Conservation (phyloP, 495 filamentous ascomycete genomes). For the Staphylotrichum longicolle region DNA sequence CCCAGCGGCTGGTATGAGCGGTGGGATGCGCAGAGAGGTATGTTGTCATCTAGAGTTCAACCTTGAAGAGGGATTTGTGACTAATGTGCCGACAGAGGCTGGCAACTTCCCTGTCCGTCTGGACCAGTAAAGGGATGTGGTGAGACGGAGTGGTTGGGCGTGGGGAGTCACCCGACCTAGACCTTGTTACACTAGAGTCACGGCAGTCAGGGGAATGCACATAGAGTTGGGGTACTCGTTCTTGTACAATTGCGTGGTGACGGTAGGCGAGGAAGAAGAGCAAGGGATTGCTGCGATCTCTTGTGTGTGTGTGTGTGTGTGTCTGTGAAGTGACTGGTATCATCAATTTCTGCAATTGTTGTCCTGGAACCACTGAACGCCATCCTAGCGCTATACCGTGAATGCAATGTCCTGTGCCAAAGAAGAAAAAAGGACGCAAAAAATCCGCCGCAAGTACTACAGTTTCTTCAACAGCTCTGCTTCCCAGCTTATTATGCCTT, state of each 20-base stretch:
- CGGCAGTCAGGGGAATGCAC: constrained; percentile 30
- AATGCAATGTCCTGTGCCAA: neutral
- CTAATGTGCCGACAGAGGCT: constrained; percentile 59
- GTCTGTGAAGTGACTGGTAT: constrained; percentile 8
- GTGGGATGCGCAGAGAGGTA: constrained; percentile 98
- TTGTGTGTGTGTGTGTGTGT: neutral
- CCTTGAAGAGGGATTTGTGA: neutral
- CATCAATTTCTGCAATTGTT: constrained; percentile 3
- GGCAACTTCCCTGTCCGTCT: constrained; percentile 84
- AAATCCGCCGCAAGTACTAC: neutral
- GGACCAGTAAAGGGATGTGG: constrained; percentile 41
- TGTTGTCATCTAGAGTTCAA: constrained; percentile 26
- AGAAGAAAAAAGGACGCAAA: neutral
- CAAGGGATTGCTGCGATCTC: neutral
- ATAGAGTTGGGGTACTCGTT: constrained; percentile 27
- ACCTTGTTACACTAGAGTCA: constrained; percentile 30
- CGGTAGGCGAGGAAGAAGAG: constrained; percentile 1
- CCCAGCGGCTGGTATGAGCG: constrained; percentile 89
- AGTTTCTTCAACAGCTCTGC: neutral
- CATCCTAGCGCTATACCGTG: neutral
- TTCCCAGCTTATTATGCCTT: constrained; percentile 13
- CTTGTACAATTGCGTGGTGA: constrained; percentile 11
- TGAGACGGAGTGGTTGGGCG: constrained; percentile 12
- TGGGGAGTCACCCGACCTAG: constrained; percentile 8
- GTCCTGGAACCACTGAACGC: neutral